Base-by-base conservation (phyloP, 352 stramenopile species). In the Discostella stelligera region DNA sequence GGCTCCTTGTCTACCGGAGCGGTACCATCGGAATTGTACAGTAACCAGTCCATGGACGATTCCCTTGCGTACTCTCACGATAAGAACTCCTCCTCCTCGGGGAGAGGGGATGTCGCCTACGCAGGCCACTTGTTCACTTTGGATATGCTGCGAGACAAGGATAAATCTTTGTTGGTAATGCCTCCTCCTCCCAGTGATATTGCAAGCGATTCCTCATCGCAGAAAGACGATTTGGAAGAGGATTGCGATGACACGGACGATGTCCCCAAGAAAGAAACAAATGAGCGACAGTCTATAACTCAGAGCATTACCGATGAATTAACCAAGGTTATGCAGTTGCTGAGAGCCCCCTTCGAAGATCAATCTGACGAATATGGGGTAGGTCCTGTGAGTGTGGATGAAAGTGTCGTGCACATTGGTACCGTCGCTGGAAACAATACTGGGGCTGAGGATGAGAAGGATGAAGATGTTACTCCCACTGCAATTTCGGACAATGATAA, bases 261-360 rank as follows among this genome's bases (percentile, higher is more conserved):
- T 50, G n/a, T 0, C 10, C n/a, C 3, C 10, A 58, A n/a, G 48
- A 46, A 25, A 62, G 27, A 44, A 41, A 71, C 39, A 41, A 48
- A 41, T 14, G 64, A 52, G 23, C 63, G 50, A 27, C 25, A 69
- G 20, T 30, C 32, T 37, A 30, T 62, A 37, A 75, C 23, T 27
- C 46, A 76, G 46, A 68, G 52, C 39, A 81, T 81, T 21, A 76
- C 71, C 46, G 66, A 81, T 63, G 73, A 81, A 49, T 65, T 76
- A 30, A 66, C 39, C 8, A 75, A 71, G 46, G 73, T 76, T 7
- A 81, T 81, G 58, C 48, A 66, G 18, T 48, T 81, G 27, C 62
- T 81, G 27, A 25, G 58, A 10, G 23, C n/a, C 25, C 63, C 62
- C 8, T 21, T 9, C 3, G 53, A 59, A 6, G 27, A 32, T 2